Conservation (phyloP, 495 filamentous ascomycete species). For the Cetradonia linearis region DNA sequence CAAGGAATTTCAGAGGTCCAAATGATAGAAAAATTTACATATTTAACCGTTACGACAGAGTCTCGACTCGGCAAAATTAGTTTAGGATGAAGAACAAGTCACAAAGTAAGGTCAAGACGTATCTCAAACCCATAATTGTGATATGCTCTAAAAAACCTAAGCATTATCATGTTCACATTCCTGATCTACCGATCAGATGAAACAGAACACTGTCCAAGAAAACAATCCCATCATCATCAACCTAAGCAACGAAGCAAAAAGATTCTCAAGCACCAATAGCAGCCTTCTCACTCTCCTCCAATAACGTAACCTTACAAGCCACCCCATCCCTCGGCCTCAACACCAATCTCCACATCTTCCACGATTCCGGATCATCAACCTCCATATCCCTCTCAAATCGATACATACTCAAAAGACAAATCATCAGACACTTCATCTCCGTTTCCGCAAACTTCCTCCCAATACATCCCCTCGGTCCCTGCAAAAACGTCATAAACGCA, state of each 20-base stretch:
- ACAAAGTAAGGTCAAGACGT: not conserved
- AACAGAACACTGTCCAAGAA: not conserved
- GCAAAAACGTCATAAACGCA: constrained; percentile 27
- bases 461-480: constrained; percentile 27
- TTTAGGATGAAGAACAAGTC: not conserved
- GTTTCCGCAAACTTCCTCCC: constrained; percentile 28
- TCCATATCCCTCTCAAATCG: constrained; percentile 29
- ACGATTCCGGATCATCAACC: constrained; percentile 38
- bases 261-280: constrained; percentile 3
- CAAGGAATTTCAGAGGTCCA: too few relatives aligned
- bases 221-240: not conserved
- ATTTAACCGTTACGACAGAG: not conserved
- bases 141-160: not conserved
- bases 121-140: not conserved
- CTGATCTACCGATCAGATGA: too few relatives aligned
- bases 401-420: constrained; percentile 25
- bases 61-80: not conserved
- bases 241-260: not conserved
- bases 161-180: too few relatives aligned
- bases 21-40: too few relatives aligned
- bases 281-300: constrained; percentile 21
- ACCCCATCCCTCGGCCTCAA: constrained; percentile 42
- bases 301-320: constrained; percentile 32
- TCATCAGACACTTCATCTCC: constrained; percentile 27
- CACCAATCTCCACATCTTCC: constrained; percentile 47